Evolutionary conservation across 148 eudicot genomes (phyloP).

Genomic region (Gaultheria prostrata): DNA sequence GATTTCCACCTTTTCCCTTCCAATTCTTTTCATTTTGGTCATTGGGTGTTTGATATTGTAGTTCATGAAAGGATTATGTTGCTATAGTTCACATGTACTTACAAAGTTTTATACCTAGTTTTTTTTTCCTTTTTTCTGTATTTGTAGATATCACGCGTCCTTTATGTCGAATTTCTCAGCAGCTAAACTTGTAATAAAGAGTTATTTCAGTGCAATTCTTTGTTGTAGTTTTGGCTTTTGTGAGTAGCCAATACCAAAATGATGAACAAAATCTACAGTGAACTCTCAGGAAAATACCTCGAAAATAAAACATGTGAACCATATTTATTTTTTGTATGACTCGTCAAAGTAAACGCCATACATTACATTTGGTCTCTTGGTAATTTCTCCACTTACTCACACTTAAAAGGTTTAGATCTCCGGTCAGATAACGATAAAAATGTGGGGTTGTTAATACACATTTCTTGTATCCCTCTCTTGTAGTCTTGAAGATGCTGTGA

Average conservation of each 20-base stretch:
- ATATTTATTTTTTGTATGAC: neutral
- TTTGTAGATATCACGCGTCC: neutral
- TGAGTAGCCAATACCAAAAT: neutral
- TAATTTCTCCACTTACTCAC: neutral
- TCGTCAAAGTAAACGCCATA: neutral
- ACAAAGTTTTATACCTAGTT: neutral
- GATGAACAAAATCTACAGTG: neutral
- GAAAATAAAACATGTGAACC: neutral
- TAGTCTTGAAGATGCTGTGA: neutral
- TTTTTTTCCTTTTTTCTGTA: neutral
- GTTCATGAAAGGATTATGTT: neutral
- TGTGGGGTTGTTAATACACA: neutral
- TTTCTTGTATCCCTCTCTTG: neutral
- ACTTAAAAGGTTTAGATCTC: too few relatives aligned
- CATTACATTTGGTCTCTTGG: neutral
- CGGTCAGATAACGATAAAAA: too few relatives aligned
- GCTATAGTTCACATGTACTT: constrained; percentile 5
- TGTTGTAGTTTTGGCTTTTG: neutral
- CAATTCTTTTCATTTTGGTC: constrained; percentile 2
- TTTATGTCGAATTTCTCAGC: neutral
- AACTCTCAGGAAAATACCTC: neutral
- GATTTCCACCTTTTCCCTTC: constrained; percentile 8
- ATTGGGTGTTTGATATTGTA: constrained; percentile 3
- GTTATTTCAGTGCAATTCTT: neutral
- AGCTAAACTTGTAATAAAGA: constrained; percentile 9